Evolutionary conservation across 768 basidiomycete genomes (phyloP).

Genomic region (Panus rudis): DNA sequence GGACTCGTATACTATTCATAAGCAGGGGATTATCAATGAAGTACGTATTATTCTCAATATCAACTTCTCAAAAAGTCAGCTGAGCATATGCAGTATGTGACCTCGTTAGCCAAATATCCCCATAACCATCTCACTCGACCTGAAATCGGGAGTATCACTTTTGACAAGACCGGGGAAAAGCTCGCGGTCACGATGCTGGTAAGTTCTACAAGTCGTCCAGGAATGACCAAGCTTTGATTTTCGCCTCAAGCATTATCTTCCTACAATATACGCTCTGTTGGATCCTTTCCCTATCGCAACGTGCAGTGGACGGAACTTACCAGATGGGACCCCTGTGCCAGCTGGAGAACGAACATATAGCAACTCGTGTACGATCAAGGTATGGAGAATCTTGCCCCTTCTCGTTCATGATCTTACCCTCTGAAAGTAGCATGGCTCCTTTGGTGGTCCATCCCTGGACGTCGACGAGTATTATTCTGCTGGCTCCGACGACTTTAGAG

Average conservation of each 20-base stretch:
- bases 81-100: constrained; percentile 38
- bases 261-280: constrained; percentile 61
- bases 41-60: constrained; percentile 22
- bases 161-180: constrained; percentile 63
- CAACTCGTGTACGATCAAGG: constrained; percentile 79
- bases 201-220: constrained; percentile 22
- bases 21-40: constrained; percentile 48
- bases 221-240: background rate
- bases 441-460: constrained; percentile 53
- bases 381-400: constrained; percentile 16
- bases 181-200: constrained; percentile 66
- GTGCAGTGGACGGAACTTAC: constrained; percentile 51
- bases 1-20: constrained; percentile 36
- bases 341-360: constrained; percentile 47
- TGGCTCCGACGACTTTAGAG: constrained; percentile 82
- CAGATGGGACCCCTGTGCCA: constrained; percentile 46
- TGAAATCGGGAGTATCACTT: constrained; percentile 60
- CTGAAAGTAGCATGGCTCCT: constrained; percentile 57
- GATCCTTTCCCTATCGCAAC: constrained; percentile 67
- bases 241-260: constrained; percentile 49
- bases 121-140: constrained; percentile 42
- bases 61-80: background rate
- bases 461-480: constrained; percentile 56
- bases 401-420: constrained; percentile 1
- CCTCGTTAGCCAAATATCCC: constrained; percentile 37